Evolutionary conservation across 495 filamentous ascomycete genomes (phyloP), one percentile per base, ranked within the genome.

Genomic region (Penicillium riverlandense): DNA sequence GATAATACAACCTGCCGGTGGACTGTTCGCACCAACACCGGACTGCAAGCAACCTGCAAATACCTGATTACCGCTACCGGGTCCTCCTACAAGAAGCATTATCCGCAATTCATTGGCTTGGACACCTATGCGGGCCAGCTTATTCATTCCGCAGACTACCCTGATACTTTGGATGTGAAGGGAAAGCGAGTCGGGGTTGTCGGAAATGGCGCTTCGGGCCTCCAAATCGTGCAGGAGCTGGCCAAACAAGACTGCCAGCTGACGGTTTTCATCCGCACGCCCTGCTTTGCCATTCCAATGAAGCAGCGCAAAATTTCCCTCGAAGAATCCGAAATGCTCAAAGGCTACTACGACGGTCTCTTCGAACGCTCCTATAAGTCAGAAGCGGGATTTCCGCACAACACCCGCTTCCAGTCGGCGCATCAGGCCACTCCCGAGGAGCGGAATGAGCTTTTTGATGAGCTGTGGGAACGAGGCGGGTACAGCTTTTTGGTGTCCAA

Each of bases 241-340:
- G 67, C 61, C 10, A 60, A 63, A 39, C 33, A 57, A 28, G 71
- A 61, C 3, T 53, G 35, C 3, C 35, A 59, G 9, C 49, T 75
- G 11, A 67, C 62, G 0, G 61, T 72, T 4, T 75, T 72, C 50
- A 66, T 72, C n/a, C 63, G 75, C 0, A 74, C 69, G 0, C 74
- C 76, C 3, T 72, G 71, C 47, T 60, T 52, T 14, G 46, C 49
- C 0, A 35, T 57, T 11, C 72, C 67, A 0, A 78, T 78, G 72
- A 55, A 54, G 7, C 72, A 79, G 48, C 47, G 61, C 1, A 30
- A 57, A 8, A 56, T 79, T 37, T 8, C 38, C 2, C 27, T 53
- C 66, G 43, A 65, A 57, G 54, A 75, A 63, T 29, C 60, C 34
- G 37, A 76, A 72, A 54, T 72, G 71, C 34, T 63, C 61, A 40